Conservation (phyloP, 305 asterid genomes). For the Plantago coronopus region DNA sequence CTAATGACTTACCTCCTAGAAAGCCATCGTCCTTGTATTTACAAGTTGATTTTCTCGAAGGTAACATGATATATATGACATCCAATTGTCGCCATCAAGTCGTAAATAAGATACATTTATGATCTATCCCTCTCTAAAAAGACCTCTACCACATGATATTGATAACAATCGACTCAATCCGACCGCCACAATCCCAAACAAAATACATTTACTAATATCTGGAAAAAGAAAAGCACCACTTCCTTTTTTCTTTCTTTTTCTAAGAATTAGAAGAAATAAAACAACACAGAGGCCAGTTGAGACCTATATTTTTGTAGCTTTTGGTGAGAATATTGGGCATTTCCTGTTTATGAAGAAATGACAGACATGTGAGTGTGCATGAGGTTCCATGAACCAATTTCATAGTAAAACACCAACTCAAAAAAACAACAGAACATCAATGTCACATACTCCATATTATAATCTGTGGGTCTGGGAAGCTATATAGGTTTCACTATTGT, state of each 20-base stretch:
- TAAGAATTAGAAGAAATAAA: too few relatives aligned
- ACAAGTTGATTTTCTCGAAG: too few relatives aligned
- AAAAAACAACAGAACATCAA: slow-evolving; percentile 26
- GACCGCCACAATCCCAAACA: neutral
- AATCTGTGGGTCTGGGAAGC: neutral
- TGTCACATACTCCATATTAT: slow-evolving; percentile 21
- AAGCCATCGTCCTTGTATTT: too few relatives aligned
- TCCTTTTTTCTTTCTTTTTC: too few relatives aligned
- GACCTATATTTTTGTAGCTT: slow-evolving; percentile 30
- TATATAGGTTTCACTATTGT: slow-evolving; percentile 1
- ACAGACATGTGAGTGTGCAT: slow-evolving; percentile 33
- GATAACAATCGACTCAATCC: too few relatives aligned
- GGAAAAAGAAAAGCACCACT: too few relatives aligned
- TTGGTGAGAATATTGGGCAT: slow-evolving; percentile 18
- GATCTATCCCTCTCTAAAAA: too few relatives aligned
- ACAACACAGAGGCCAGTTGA: slow-evolving; percentile 11
- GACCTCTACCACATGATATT: too few relatives aligned
- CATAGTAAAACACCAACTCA: slow-evolving; percentile 21
- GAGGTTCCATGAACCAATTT: slow-evolving; percentile 29
- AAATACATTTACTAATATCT: neutral
- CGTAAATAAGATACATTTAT: too few relatives aligned
- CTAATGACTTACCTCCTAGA: too few relatives aligned
- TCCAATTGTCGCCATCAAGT: too few relatives aligned
- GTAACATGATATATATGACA: too few relatives aligned
- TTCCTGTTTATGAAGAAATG: slow-evolving; percentile 25